Evolutionary conservation across 805 yeast genomes (phyloP).

Genomic region (Candida berthetii): DNA sequence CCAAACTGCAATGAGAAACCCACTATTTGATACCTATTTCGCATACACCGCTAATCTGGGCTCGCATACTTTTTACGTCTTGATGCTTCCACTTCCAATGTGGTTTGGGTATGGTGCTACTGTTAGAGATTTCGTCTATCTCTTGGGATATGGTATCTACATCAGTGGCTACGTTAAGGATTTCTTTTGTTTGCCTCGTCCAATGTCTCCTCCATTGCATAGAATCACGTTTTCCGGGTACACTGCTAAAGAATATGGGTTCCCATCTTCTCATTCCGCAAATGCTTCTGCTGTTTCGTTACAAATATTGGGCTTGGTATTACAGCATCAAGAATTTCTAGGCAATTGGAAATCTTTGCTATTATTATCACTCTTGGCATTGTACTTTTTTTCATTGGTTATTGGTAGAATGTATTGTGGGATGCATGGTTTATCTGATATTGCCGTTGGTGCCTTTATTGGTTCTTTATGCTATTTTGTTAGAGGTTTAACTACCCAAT

Average conservation of each 20-base stretch:
- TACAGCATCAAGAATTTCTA: slow-evolving; percentile 2
- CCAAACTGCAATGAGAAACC: slow-evolving; percentile 46
- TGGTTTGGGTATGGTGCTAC: slow-evolving; percentile 67
- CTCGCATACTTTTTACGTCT: slow-evolving; percentile 87
- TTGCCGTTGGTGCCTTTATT: slow-evolving; percentile 54
- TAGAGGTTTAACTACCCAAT: slow-evolving; percentile 32
- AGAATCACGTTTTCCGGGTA: slow-evolving; percentile 88
- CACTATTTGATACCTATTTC: slow-evolving; percentile 64
- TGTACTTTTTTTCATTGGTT: slow-evolving; percentile 61
- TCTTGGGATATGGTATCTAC: slow-evolving; percentile 47
- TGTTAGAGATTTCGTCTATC: slow-evolving; percentile 71
- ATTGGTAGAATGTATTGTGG: slow-evolving; percentile 91
- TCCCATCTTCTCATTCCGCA: slow-evolving; percentile 92
- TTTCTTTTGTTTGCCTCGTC: slow-evolving; percentile 85
- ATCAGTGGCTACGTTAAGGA: slow-evolving; percentile 76
- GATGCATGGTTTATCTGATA: slow-evolving; percentile 91
- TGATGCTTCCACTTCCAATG: slow-evolving; percentile 77
- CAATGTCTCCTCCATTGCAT: slow-evolving; percentile 85
- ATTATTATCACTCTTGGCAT: slow-evolving; percentile 10
- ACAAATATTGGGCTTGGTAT: slow-evolving; percentile 28
- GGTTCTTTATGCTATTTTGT: slow-evolving; percentile 51
- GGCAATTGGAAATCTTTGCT: no score
- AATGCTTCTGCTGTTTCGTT: slow-evolving; percentile 83
- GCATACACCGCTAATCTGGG: slow-evolving; percentile 88
- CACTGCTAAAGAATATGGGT: slow-evolving; percentile 91